Base-by-base conservation (phyloP, 768 basidiomycete species). In the Piloderma croceum region DNA sequence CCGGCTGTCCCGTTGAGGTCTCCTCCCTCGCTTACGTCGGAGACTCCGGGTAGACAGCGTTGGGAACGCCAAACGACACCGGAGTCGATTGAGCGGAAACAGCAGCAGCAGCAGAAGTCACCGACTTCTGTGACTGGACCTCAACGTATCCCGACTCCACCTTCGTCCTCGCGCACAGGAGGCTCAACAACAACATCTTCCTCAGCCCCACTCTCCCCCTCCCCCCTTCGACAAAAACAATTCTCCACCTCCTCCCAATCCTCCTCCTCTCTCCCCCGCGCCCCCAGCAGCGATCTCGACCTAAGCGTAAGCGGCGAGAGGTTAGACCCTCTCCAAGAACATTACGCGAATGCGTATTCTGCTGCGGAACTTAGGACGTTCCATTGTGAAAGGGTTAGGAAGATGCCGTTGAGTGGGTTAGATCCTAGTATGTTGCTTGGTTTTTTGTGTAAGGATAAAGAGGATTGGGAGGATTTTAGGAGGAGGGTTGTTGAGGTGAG, bases 391-490 rank as follows among this genome's bases (percentile, higher is more conserved):
- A 79, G 84, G 13, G 84, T 98, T 27, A 73, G 90, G 56, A 97
- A 94, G 77, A 94, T 98, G 88, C 84, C 84, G 1, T 62, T 98
- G 24, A 77, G 79, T 29, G 86, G 84, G 21, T 66, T 99, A 40
- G 96, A 98, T 59, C 96, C 94, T 18, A 96, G 91, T 51, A 97
- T 99, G 96, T 68, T 99, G 6, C 74, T 98, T 44, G 93, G 93
- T 7, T 98, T 99, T 58, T 56, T 98, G 49, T 83, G 84, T 57
- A 77, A 76, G 51, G 79, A 88, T 54, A 84, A 90, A 62, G 67
- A 57, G 13, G 94, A 98, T 39, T 98, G 91, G 87, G 59, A 70
- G 12, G 90, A 97, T 62, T 76, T 97, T 41, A 71, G 79, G 47
- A 66, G 61, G 43, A 69, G 90, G 37, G 80, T 90, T 24, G 70